A percentile compares a stretch with the other conserved stretches of the same genome.
phyloP scores from a whole-genome alignment of 768 basidiomycete species.

The Phaeotremella fagi region DNA sequence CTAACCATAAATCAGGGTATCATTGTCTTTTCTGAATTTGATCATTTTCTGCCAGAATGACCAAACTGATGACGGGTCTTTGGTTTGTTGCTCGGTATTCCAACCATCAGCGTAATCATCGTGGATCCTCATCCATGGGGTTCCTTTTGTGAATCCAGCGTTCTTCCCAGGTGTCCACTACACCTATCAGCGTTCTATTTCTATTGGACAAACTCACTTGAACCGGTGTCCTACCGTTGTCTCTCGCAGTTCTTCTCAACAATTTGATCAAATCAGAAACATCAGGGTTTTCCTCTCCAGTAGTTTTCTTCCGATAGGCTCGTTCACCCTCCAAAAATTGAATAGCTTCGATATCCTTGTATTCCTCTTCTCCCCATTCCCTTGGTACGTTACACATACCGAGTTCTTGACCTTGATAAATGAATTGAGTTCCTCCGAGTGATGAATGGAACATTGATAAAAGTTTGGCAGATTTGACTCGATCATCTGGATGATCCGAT shows the following conservation, averaged over 20 bases:
- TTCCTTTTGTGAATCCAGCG: conserved; percentile 59
- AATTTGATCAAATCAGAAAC: conserved; percentile 61
- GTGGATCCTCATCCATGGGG: conserved; percentile 71
- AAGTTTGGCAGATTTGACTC: conserved; percentile 61
- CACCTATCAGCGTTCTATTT: no score
- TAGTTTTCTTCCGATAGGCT: conserved; percentile 11
- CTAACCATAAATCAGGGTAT: conserved; percentile 25
- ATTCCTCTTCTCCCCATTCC: conserved; percentile 65
- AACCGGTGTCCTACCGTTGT: conserved; percentile 56
- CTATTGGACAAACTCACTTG: conserved; percentile 18
- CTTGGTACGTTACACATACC: conserved; percentile 54
- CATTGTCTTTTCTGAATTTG: conserved; percentile 54
- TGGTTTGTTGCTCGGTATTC: conserved; percentile 56
- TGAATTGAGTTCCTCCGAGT: conserved; percentile 63
- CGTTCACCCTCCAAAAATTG: conserved; percentile 15
- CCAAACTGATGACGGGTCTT: conserved; percentile 56
- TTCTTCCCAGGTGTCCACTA: conserved; percentile 58
- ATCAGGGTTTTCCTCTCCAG: conserved; percentile 52
- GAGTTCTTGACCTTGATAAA: conserved; percentile 71
- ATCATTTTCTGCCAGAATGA: conserved; percentile 62
- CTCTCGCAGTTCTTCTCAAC: conserved; percentile 62
- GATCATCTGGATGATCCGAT: conserved; percentile 59
- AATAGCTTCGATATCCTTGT: conserved; percentile 58
- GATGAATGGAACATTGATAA: conserved; percentile 60
- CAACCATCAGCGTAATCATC: conserved; percentile 55